phyloP scores from a whole-genome alignment of 768 basidiomycete species.

The Rubroboletus pulcherrimus region DNA sequence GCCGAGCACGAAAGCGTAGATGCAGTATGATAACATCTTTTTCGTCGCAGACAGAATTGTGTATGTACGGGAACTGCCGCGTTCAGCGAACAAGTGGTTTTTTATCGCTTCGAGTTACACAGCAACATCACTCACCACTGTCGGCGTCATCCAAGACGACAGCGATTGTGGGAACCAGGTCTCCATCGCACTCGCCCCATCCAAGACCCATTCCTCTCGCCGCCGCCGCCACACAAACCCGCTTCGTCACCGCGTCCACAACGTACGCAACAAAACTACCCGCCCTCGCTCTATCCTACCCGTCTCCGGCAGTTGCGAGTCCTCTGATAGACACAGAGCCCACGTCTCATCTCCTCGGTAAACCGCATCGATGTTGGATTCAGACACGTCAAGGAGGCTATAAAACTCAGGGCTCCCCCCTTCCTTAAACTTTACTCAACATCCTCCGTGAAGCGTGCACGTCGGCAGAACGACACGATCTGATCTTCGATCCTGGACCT shows the following conservation, averaged over 20 bases:
- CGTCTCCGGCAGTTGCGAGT: no score
- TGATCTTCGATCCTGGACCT: conserved; percentile 31
- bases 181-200: not conserved
- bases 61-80: conserved; percentile 15
- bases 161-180: not conserved
- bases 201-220: not conserved
- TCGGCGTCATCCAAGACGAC: not conserved
- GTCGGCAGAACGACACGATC: conserved; percentile 20
- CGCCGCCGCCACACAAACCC: conserved; percentile 7
- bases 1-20: conserved; percentile 31
- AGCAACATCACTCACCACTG: not conserved
- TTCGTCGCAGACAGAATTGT: not conserved
- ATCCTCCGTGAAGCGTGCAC: conserved; percentile 23
- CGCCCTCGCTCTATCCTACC: no score
- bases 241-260: not conserved
- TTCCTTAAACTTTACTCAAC: conserved; percentile 10
- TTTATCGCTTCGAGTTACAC: not conserved
- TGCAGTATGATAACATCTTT: conserved; percentile 15
- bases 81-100: not conserved
- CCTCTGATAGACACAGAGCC: no score
- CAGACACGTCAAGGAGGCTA: conserved; percentile 17
- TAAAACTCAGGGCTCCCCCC: conserved; percentile 3
- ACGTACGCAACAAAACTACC: no score
- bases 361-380: not conserved
- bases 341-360: conserved; percentile 8